Conservation (phyloP, 257 asterid genomes). For the Schizonepeta tenuifolia region DNA sequence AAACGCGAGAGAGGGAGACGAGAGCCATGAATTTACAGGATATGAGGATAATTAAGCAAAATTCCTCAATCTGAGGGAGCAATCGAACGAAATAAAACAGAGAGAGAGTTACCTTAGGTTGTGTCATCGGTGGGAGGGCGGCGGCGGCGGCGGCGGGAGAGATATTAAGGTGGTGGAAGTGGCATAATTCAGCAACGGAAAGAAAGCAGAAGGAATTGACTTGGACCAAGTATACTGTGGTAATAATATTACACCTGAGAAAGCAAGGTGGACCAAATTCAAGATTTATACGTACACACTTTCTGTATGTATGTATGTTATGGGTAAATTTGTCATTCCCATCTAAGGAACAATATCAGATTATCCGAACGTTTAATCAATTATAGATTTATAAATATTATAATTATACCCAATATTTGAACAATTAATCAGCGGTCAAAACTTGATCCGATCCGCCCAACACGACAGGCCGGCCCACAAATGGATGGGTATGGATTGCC, state of each 20-base stretch:
- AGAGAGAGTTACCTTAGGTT: slow-evolving; percentile 25
- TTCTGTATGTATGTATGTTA: background rate
- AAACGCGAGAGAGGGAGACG: background rate
- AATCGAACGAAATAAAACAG: slow-evolving; percentile 15
- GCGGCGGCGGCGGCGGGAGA: slow-evolving; percentile 31
- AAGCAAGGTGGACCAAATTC: slow-evolving; percentile 28
- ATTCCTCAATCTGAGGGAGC: background rate
- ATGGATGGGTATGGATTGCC: no score
- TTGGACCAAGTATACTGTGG: slow-evolving; percentile 41
- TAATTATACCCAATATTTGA: no score
- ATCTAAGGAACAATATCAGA: no score
- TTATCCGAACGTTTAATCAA: no score
- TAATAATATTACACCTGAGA: slow-evolving; percentile 18
- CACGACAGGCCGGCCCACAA: no score
- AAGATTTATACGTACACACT: slow-evolving; percentile 4
- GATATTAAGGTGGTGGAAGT: slow-evolving; percentile 23
- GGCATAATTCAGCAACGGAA: slow-evolving; percentile 34
- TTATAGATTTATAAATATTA: no score
- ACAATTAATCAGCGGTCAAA: no score
- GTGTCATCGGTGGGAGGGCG: slow-evolving; percentile 1
- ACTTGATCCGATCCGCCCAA: no score
- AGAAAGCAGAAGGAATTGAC: slow-evolving; percentile 41
- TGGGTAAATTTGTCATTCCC: no score
- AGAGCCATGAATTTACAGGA: slow-evolving; percentile 5
- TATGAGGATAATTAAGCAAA: background rate